These are phyloP conservation scores for Rhizopus sp. DNA, from an alignment of 371 early-diverging fungal genomes.

Conservation along the genomic window DNA sequence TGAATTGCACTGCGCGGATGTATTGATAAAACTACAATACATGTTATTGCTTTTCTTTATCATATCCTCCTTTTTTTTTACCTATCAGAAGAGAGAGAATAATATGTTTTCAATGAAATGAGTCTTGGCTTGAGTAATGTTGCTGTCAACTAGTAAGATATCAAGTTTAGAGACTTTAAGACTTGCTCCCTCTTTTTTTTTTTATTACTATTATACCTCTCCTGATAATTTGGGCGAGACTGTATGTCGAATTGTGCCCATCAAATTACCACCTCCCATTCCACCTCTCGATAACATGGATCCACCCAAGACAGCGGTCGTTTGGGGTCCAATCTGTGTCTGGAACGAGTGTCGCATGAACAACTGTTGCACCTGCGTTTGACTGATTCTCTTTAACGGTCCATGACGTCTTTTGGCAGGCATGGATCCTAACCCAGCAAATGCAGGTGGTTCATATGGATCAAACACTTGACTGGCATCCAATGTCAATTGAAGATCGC, in stretches of 20 bases:
- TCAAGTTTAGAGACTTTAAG: background rate
- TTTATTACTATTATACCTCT: conserved; percentile 46
- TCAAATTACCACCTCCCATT: conserved; percentile 76
- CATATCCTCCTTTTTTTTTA: conserved; percentile 11
- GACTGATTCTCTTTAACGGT: conserved; percentile 36
- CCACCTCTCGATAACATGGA: conserved; percentile 74
- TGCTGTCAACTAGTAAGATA: conserved; percentile 49
- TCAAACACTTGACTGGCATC: conserved; percentile 62
- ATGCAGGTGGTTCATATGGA: conserved; percentile 55
- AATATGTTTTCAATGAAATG: conserved; percentile 65
- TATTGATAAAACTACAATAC: conserved; percentile 62
- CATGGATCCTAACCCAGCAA: conserved; percentile 42
- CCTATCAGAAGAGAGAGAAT: conserved; percentile 69
- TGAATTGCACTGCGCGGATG: conserved; percentile 53
- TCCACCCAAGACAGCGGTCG: conserved; percentile 66
- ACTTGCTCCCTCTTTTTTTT: conserved; percentile 11
- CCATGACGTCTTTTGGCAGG: conserved; percentile 17
- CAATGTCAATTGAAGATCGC: conserved; percentile 56
- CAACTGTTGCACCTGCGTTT: conserved; percentile 69
- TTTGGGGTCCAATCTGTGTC: conserved; percentile 73
- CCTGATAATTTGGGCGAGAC: conserved; percentile 71
- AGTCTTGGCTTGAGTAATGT: conserved; percentile 62
- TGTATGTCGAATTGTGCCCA: conserved; percentile 74
- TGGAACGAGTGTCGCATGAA: conserved; percentile 85
- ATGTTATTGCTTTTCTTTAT: background rate